phyloP scores from a whole-genome alignment of 495 filamentous ascomycete species.

The Jackrogersella multiformis region DNA sequence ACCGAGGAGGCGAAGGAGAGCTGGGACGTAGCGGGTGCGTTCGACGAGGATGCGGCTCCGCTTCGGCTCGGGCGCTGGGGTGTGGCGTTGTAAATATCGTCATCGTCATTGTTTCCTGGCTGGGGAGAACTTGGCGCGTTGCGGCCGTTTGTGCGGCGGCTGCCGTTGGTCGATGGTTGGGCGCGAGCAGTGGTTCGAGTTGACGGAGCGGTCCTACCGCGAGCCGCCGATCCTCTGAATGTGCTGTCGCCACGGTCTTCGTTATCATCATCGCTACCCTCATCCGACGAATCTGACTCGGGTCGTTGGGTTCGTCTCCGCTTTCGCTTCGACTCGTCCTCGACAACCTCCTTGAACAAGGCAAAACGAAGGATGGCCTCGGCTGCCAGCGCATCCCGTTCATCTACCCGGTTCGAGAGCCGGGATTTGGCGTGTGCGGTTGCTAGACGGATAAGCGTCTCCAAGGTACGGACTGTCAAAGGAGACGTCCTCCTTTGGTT shows the following conservation, averaged over 20 bases:
- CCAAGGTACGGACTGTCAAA: conserved; percentile 96
- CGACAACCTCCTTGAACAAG: conserved; percentile 96
- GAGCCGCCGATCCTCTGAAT: conserved; percentile 41
- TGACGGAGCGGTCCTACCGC: conserved; percentile 40
- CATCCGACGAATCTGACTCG: conserved; percentile 47
- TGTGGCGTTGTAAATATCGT: conserved; percentile 51
- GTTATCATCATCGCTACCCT: conserved; percentile 52
- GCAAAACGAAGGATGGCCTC: conserved; percentile 94
- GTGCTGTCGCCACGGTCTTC: conserved; percentile 45
- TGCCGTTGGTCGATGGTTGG: conserved; percentile 43
- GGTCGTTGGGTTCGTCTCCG: conserved; percentile 62
- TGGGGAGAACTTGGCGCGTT: conserved; percentile 36
- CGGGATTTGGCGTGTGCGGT: conserved; percentile 96
- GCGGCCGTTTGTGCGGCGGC: conserved; percentile 35
- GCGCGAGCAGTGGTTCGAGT: conserved; percentile 35
- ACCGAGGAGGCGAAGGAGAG: conserved; percentile 58
- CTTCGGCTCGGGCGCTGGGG: conserved; percentile 50
- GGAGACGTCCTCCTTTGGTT: conserved; percentile 93
- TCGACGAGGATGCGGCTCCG: conserved; percentile 42
- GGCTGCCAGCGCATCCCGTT: conserved; percentile 86
- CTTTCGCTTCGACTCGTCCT: conserved; percentile 84
- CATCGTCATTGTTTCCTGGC: conserved; percentile 35
- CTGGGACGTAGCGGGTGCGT: conserved; percentile 47
- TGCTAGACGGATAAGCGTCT: conserved; percentile 95
- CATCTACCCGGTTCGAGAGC: conserved; percentile 90